Conservation (phyloP, 2,329 filamentous ascomycete species). For the Elsinoe ampelina region DNA sequence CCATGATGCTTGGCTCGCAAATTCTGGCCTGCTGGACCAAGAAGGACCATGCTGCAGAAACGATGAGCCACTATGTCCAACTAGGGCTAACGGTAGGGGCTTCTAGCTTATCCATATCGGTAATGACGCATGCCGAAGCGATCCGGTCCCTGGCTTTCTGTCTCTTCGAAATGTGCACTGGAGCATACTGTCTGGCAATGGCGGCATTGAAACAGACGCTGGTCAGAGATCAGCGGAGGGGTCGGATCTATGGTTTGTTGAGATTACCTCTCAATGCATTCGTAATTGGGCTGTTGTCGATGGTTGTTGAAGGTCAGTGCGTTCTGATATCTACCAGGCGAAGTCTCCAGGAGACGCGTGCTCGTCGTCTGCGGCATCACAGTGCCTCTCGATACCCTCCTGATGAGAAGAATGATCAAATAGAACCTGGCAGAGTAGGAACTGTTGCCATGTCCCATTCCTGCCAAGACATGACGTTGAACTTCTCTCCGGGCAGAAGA, state of each 20-base stretch:
- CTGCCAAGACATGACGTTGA: neutral
- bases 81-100: conserved; percentile 32
- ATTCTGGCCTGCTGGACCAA: conserved; percentile 36
- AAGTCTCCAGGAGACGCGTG: conserved; percentile 12
- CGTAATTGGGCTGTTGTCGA: conserved; percentile 41
- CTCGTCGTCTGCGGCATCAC: conserved; percentile 13
- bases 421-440: neutral
- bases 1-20: conserved; percentile 51
- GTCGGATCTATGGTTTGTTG: conserved; percentile 48
- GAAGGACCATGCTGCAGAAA: conserved; percentile 21
- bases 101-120: conserved; percentile 27
- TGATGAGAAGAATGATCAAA: conserved; percentile 1
- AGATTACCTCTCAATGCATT: conserved; percentile 51
- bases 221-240: conserved; percentile 46
- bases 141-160: conserved; percentile 49
- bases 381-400: conserved; percentile 4
- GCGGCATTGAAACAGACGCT: conserved; percentile 45
- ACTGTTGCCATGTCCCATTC: neutral
- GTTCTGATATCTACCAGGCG: conserved; percentile 5
- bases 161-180: conserved; percentile 48
- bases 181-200: conserved; percentile 50
- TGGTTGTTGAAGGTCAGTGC: conserved; percentile 31
- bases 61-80: conserved; percentile 26
- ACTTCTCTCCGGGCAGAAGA: neutral
- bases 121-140: conserved; percentile 35